Evolutionary conservation across 1,284 basidiomycete species (phyloP), one percentile per base, ranked within the genome.

Genomic region (Cutaneotrichosporon spelunceum): DNA sequence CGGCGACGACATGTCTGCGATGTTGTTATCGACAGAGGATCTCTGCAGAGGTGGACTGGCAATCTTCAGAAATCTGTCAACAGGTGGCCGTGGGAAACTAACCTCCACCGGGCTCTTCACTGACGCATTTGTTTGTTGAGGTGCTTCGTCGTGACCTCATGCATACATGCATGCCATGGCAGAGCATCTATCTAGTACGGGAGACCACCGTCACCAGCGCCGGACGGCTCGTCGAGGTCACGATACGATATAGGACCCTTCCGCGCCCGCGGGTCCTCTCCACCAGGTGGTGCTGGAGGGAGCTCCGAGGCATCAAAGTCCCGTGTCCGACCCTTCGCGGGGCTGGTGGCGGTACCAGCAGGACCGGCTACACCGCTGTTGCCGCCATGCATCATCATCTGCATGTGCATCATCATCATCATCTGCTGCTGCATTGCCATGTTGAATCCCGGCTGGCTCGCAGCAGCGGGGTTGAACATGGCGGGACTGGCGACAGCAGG

Each of bases 331-430:
- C 54, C 59, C 52, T 59, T 60, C 19, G 59, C 52, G n/a, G 55
- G 49, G 30, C 55, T 61, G 45, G 52, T 36, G 24, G 33, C n/a
- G 1, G 16, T 36, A 26, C 49, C 56, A 16, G 48, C 59, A n/a
- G 39, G 26, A 49, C 27, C 39, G 39, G 44, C 16, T 48, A 53
- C 34, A 50, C 50, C 33, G 39, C 34, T 27, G 45, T 55, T 48
- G 29, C 60, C 63, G 44, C 66, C 71, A 29, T 62, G 59, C 71
- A 73, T 72, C 73, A 78, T 75, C 76, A 78, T 78, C 52, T 72
- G 74, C 76, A 78, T 78, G 59, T 75, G 75, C 73, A 78, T 73
- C 76, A 78, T 78, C 76, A 78, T 78, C 72, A 78, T 72, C 74
- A 76, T 76, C 63, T 78, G 76, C 62, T 78, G 76, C 66, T 78